These are phyloP conservation scores for Aspergillus egyptiacus DNA, from an alignment of 495 filamentous ascomycete species.

Conservation along the genomic window DNA sequence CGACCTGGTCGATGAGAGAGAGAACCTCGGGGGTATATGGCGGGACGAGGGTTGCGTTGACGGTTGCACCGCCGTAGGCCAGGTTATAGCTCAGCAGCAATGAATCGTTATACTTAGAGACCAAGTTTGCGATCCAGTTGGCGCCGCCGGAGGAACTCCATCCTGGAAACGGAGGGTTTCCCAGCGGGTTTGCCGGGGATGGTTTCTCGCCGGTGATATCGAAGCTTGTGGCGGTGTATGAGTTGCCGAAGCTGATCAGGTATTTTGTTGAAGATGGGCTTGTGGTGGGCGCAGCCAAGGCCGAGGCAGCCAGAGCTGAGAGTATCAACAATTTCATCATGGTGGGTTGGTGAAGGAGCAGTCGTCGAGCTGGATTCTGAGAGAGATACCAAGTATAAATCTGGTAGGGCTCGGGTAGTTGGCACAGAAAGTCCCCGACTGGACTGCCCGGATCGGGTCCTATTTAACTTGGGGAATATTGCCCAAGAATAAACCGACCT, in stretches of 20 bases:
- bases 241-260: conserved; percentile 9
- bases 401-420: too few relatives aligned
- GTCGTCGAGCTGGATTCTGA: too few relatives aligned
- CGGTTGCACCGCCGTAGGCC: conserved; percentile 9
- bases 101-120: conserved; percentile 8
- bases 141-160: conserved; percentile 7
- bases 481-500: too few relatives aligned
- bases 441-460: too few relatives aligned
- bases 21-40: conserved; percentile 7
- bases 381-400: too few relatives aligned
- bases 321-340: not conserved
- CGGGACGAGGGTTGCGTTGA: conserved; percentile 7
- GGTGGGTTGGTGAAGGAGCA: not conserved
- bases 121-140: conserved; percentile 10
- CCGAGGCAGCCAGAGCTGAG: not conserved
- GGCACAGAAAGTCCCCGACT: too few relatives aligned
- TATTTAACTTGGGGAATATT: too few relatives aligned
- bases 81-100: conserved; percentile 12
- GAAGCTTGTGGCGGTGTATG: conserved; percentile 11
- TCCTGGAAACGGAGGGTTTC: conserved; percentile 10
- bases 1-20: conserved; percentile 11
- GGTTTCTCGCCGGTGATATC: conserved; percentile 9
- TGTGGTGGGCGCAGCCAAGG: not conserved
- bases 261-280: not conserved
- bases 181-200: conserved; percentile 9